Evolutionary conservation across 2,329 filamentous ascomycete species (phyloP).

Genomic region (Fusarium setosum): DNA sequence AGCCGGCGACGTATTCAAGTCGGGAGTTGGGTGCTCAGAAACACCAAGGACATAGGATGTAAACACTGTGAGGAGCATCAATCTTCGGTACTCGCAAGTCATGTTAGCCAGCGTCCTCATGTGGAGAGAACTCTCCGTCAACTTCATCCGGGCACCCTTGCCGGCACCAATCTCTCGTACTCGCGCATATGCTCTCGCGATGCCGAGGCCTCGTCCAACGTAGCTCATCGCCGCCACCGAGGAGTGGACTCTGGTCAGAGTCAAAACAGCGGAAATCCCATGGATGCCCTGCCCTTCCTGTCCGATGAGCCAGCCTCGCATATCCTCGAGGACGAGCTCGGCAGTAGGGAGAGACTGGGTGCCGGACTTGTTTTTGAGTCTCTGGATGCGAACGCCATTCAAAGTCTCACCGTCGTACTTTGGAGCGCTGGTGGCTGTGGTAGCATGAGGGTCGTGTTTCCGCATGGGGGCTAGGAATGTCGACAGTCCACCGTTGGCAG

Average conservation of each 20-base stretch:
- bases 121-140: constrained; percentile 66
- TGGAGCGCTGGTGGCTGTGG: constrained; percentile 41
- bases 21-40: constrained; percentile 55
- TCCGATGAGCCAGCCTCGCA: constrained; percentile 75
- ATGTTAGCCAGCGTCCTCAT: constrained; percentile 68
- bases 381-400: constrained; percentile 76
- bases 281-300: constrained; percentile 73
- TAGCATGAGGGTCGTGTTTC: constrained; percentile 50
- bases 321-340: constrained; percentile 73
- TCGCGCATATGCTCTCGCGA: constrained; percentile 67
- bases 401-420: constrained; percentile 54
- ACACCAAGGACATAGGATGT: constrained; percentile 65
- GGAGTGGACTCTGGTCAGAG: constrained; percentile 72
- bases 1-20: constrained; percentile 22
- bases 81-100: constrained; percentile 65
- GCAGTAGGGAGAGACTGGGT: constrained; percentile 78
- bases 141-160: constrained; percentile 55
- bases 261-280: constrained; percentile 76
- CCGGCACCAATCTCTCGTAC: constrained; percentile 64
- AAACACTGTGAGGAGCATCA: constrained; percentile 67
- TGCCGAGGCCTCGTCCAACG: constrained; percentile 65
- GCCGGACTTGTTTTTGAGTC: constrained; percentile 79
- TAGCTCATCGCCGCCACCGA: constrained; percentile 63
- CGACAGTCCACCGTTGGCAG: constrained; percentile 45
- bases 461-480: constrained; percentile 73